Evolutionary conservation across 768 basidiomycete genomes (phyloP), one percentile per base, ranked within the genome.

Genomic region (Boletus bicolor): DNA sequence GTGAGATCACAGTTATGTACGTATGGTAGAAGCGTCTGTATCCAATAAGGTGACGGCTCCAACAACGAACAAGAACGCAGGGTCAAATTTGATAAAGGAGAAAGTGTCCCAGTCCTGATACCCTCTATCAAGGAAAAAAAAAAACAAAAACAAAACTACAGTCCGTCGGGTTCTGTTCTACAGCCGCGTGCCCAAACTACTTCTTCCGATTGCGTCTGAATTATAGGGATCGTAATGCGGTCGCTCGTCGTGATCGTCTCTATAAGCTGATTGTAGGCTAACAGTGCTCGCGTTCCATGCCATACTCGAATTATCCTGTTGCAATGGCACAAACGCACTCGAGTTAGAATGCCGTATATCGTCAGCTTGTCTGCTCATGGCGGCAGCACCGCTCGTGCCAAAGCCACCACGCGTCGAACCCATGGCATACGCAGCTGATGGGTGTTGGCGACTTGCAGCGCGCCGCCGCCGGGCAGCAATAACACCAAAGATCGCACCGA

Each of bases 271-370:
- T 37, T 73, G 68, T 60, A 86, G 66, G 63, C 76, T 80, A 36
- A 69, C 67, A 19, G 68, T 76, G 66, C 84, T 87, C 45, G 76
- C 75, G 60, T 82, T 82, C 84, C 84, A 86, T 46, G 79, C 76
- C 61, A 75, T 77, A 62, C 79, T 82, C 52, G 74, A 62, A 64
- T 82, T 84, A 53, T 79, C 81, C 66, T 85, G 85, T 60, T 82
- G 81, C 63, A 90, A 68, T n/a, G 88, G 87, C 49, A 86, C 75
- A 64, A 89, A 89, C 36, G 86, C 80, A 58, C 84, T 85, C 63
- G 85, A 83, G 73, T 86, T 82, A 58, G 85, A 84, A 72, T 71
- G 71, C 39, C 83, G 73, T 42, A 38, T 43, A 10, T 49, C 63
- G 24, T 61, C 60, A 5, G 34, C 52, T 67, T 61, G 53, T 68